Evolutionary conservation across 129 eudicot species (phyloP).

Genomic region (Calendula officinalis): DNA sequence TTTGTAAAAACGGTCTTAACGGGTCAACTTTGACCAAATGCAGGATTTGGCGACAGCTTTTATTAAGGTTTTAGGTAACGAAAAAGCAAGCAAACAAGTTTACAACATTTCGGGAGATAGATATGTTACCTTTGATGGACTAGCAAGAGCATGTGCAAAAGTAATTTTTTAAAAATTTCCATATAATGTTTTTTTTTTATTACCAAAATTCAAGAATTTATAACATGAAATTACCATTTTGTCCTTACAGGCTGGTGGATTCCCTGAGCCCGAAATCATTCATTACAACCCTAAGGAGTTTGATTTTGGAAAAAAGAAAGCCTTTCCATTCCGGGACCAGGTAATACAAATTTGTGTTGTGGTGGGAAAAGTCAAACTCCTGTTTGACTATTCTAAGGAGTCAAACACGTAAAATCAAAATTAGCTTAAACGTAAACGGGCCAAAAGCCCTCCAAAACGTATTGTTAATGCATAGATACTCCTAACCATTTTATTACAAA

Average conservation of each 20-base stretch:
- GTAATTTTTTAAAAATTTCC: conserved; percentile 32
- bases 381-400: conserved; percentile 23
- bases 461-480: too few relatives aligned
- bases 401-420: too few relatives aligned
- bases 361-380: conserved; percentile 1
- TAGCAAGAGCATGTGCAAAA: conserved; percentile 98
- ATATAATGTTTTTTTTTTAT: background rate
- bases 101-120: conserved; percentile 91
- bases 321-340: conserved; percentile 99
- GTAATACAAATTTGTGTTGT: conserved; percentile 31
- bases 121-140: conserved; percentile 95
- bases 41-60: conserved; percentile 93
- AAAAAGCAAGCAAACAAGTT: conserved; percentile 83
- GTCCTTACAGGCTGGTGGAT: conserved; percentile 83
- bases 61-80: conserved; percentile 77
- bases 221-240: conserved; percentile 5
- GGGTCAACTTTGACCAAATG: conserved; percentile 20
- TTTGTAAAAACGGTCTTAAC: conserved; percentile 3
- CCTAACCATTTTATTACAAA: too few relatives aligned
- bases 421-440: too few relatives aligned
- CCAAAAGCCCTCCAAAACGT: too few relatives aligned
- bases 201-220: background rate
- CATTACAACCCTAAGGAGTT: conserved; percentile 94
- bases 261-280: conserved; percentile 92
- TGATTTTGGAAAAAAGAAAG: conserved; percentile 96